Base-by-base conservation (phyloP, 1,284 basidiomycete genomes). In the Heterobasidion occidentale region DNA sequence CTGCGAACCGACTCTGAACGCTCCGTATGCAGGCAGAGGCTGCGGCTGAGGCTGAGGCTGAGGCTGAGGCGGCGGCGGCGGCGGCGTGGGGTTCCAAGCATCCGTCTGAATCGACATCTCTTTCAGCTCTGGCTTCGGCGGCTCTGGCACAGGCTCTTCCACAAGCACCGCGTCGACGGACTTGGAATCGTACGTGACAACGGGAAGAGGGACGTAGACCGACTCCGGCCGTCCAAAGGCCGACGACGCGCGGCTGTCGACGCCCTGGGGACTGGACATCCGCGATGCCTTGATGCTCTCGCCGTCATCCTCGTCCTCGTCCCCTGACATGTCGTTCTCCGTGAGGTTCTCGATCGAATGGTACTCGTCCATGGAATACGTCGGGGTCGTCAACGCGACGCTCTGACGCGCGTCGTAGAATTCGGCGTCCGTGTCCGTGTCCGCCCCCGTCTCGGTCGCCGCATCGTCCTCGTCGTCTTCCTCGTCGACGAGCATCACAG, bases 391-490 rank as follows among this genome's bases (percentile, higher is more conserved):
- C 66, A 83, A 78, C 44, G 77, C 74, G 46, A 88, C 78, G 58
- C 86, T 91, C 68, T 88, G 85, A 53, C 84, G 76, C 1, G 92
- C 92, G 67, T 94, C 92, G 20, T 89, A 81, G 66, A 90, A 96
- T 59, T 90, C 88, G 20, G 52, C 46, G 53, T 89, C 86, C 0
- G 81, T 81, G 60, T 88, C 86, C 7, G 81, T 82, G 58, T 86
- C 79, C 1, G 78, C 80, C 35, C 79, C 84, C 1, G 77, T 80
- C 53, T 84, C 85, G 7, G 83, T 85, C 65, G 77, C 80, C 1
- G 75, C 80, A 59, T 78, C 83, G 54, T 80, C 76, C 42, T 83
- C 80, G 36, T 76, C 72, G 1, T 68, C 58, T 20, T 73, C 72
- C 11, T 71, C 72, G 6, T 63, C 35, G 34, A n/a, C 67, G 64